Evolutionary conservation across 2,329 filamentous ascomycete species (phyloP).

Genomic region (Ascochyta lentis): DNA sequence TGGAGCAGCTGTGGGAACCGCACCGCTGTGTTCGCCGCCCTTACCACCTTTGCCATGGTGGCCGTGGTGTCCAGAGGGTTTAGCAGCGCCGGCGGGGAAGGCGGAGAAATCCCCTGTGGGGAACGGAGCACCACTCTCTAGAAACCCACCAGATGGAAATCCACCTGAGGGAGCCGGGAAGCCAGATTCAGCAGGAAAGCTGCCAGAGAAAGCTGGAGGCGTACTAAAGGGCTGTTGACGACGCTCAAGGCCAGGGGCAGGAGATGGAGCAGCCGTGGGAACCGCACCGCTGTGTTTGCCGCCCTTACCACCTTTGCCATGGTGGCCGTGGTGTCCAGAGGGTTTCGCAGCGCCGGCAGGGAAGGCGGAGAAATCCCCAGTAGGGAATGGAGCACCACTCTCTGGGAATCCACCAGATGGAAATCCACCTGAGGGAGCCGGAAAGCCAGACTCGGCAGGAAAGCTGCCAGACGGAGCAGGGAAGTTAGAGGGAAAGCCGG

Average conservation of each 20-base stretch:
- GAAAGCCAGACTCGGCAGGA: neutral
- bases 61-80: neutral
- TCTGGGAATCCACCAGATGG: neutral
- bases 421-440: neutral
- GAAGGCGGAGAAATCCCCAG: neutral
- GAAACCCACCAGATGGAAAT: neutral
- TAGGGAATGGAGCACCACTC: too few relatives aligned
- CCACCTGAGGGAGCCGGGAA: neutral
- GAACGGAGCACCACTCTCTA: too few relatives aligned
- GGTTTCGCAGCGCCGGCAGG: slow-evolving; percentile 9
- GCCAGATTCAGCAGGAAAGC: neutral
- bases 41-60: slow-evolving; percentile 1
- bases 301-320: slow-evolving; percentile 4
- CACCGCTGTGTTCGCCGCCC: neutral
- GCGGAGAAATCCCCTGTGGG: too few relatives aligned
- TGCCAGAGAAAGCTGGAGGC: slow-evolving; percentile 1
- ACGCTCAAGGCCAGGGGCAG: slow-evolving; percentile 5
- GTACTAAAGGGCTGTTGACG: neutral
- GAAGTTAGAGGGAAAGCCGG: neutral
- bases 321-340: neutral
- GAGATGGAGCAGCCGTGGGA: neutral
- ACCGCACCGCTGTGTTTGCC: neutral
- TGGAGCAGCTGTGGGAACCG: neutral
- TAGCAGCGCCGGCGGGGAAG: neutral
- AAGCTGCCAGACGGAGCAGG: slow-evolving; percentile 7